phyloP scores from a whole-genome alignment of 2,329 filamentous ascomycete species.

The Penicillium sp. region DNA sequence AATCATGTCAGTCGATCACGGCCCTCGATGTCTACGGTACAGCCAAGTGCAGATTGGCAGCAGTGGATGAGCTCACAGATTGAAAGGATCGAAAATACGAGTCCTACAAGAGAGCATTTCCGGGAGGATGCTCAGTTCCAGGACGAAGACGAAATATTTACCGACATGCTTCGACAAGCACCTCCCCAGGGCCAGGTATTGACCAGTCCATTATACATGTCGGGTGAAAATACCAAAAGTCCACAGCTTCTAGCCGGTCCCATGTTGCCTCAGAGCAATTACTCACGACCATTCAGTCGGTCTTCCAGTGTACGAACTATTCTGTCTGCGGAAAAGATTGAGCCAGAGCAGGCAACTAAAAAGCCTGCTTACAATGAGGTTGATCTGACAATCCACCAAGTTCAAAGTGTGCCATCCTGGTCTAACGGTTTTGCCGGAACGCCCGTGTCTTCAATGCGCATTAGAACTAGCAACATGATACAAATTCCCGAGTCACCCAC shows the following conservation, averaged over 20 bases:
- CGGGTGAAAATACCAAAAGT: background rate
- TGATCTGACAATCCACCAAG: background rate
- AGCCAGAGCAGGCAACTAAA: conserved; percentile 4
- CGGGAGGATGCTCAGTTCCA: conserved; percentile 42
- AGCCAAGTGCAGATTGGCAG: conserved; percentile 37
- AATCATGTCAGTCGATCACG: conserved; percentile 14
- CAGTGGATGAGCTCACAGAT: conserved; percentile 41
- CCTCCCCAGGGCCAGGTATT: background rate
- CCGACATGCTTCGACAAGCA: conserved; percentile 6
- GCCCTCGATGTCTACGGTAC: conserved; percentile 4
- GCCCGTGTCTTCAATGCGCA: conserved; percentile 24
- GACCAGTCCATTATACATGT: background rate
- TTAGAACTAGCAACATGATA: conserved; percentile 22
- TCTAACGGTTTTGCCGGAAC: background rate
- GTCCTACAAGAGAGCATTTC: conserved; percentile 33
- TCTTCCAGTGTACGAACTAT: conserved; percentile 31
- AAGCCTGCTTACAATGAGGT: background rate
- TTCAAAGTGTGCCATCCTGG: background rate
- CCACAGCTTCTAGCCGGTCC: background rate
- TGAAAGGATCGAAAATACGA: conserved; percentile 29
- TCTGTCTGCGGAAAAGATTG: conserved; percentile 10
- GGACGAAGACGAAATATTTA: conserved; percentile 24
- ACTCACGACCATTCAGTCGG: conserved; percentile 39
- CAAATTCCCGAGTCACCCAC: conserved; percentile 32
- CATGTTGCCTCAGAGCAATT: conserved; percentile 29